Conservation (phyloP, 306 rosid genomes). For the Boehmeria nivea region DNA sequence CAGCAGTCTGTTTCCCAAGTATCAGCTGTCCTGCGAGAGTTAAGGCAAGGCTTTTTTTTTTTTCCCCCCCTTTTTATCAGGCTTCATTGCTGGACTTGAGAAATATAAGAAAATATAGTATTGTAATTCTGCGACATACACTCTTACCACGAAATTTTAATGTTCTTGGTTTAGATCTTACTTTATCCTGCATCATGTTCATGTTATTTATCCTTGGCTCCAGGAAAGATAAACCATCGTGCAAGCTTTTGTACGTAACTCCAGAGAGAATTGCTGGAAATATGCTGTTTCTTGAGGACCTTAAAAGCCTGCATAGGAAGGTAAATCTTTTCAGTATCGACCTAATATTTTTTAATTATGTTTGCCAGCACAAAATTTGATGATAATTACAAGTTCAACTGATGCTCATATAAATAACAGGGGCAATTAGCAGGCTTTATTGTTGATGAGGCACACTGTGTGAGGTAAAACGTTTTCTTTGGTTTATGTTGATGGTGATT, state of each 20-base stretch:
- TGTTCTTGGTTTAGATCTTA: background rate
- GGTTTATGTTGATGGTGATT: slow-evolving; percentile 6
- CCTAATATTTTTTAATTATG: slow-evolving; percentile 3
- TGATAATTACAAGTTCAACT: slow-evolving; percentile 20
- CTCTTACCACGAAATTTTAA: background rate
- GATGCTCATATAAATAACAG: slow-evolving; percentile 49
- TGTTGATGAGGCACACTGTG: slow-evolving; percentile 97
- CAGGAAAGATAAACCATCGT: slow-evolving; percentile 89
- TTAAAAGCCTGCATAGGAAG: slow-evolving; percentile 69
- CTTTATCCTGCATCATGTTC: background rate
- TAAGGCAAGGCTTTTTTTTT: slow-evolving; percentile 60
- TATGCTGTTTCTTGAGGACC: slow-evolving; percentile 56
- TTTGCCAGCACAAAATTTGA: slow-evolving; percentile 12
- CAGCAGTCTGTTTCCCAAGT: slow-evolving; percentile 84
- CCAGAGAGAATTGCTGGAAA: slow-evolving; percentile 93
- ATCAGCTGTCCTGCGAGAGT: slow-evolving; percentile 80
- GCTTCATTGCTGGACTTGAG: background rate
- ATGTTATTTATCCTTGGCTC: slow-evolving; percentile 23
- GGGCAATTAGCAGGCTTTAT: slow-evolving; percentile 82
- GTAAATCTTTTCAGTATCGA: slow-evolving; percentile 36
- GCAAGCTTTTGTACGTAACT: slow-evolving; percentile 95
- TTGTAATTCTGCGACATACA: slow-evolving; percentile 4
- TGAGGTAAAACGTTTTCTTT: slow-evolving; percentile 52
- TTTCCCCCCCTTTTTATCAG: slow-evolving; percentile 23
- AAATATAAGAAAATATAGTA: slow-evolving; percentile 4